Percentiles rank a stretch among this genome's conserved stretches.
Evolutionary conservation across 345 rosid species (phyloP).

Genomic region (Viola odorata): DNA sequence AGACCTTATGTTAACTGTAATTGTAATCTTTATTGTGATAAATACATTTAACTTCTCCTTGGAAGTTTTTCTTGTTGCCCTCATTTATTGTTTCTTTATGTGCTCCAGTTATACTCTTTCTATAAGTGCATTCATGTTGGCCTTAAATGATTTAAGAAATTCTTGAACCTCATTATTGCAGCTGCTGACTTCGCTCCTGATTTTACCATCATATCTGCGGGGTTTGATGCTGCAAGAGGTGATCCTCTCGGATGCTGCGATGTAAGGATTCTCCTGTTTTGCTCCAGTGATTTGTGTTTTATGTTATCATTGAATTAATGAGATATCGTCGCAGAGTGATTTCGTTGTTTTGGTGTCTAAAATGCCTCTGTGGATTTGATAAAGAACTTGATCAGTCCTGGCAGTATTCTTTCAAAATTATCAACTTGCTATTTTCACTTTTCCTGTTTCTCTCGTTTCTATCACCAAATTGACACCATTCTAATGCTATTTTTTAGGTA

Average conservation of each 20-base stretch:
- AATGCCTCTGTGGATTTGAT: background rate
- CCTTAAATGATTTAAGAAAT: conserved; percentile 5
- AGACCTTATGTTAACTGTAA: no score
- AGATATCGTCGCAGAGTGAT: no score
- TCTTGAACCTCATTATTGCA: conserved; percentile 32
- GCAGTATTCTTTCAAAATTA: background rate
- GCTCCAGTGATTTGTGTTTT: background rate
- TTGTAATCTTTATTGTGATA: no score
- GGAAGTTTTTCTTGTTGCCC: background rate
- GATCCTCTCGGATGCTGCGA: conserved; percentile 97
- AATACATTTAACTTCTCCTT: background rate
- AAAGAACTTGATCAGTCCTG: conserved; percentile 1
- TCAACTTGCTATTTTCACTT: background rate
- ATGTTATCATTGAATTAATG: no score
- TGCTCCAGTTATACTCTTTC: conserved; percentile 1
- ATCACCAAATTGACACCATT: background rate
- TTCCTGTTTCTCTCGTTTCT: background rate
- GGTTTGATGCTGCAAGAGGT: conserved; percentile 99
- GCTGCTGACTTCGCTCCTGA: conserved; percentile 88
- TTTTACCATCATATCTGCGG: conserved; percentile 90
- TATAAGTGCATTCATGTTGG: background rate
- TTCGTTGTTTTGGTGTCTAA: no score
- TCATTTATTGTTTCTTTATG: background rate
- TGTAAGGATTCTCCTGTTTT: conserved; percentile 40
- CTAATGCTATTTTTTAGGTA: conserved; percentile 34